Evolutionary conservation across 768 basidiomycete species (phyloP), one percentile per base, ranked within the genome.

Genomic region (Gloeostereum incarnatum): DNA sequence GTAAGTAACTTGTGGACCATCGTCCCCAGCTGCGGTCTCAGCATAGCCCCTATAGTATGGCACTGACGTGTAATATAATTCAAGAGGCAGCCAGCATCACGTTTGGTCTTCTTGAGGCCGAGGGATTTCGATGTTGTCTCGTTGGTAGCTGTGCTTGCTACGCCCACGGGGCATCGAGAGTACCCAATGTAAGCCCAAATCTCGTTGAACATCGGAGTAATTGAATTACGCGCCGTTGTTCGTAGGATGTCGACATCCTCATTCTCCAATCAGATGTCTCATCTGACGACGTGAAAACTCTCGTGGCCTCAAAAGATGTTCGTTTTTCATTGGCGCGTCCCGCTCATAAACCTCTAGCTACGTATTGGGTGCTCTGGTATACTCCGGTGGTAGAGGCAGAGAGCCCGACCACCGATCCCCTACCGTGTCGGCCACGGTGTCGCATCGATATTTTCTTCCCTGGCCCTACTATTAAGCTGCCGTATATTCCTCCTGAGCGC

Each of bases 401-500:
- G n/a, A n/a, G n/a, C n/a, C n/a, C n/a, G n/a, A n/a, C n/a, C n/a
- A n/a, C n/a, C n/a, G n/a, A n/a, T n/a, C n/a, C n/a, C n/a, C n/a
- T n/a, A n/a, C n/a, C n/a, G n/a, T n/a, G n/a, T n/a, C n/a, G n/a
- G n/a, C n/a, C n/a, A n/a, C n/a, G n/a, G n/a, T n/a, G 48, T 39
- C 44, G 47, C 34, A 34, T 52, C 16, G 50, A 49, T 33, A 42
- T 45, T 13, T 47, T 47, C 33, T 21, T 45, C 4, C 49, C 51
- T 8, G 44, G 49, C 31, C n/a, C n/a, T n/a, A 39, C 45, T 35
- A 49, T 50, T 29, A 42, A 50, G 31, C 45, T 50, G 9, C 47
- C 49, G 19, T 32, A 10, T 23, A 41, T 52, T 30, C 47, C 41
- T 8, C 31, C 16, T n/a, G 4, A 43, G 25, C 30, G 34, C 20